These are phyloP conservation scores for Rhypophila decipiens DNA, from an alignment of 495 filamentous ascomycete genomes.

Conservation along the genomic window DNA sequence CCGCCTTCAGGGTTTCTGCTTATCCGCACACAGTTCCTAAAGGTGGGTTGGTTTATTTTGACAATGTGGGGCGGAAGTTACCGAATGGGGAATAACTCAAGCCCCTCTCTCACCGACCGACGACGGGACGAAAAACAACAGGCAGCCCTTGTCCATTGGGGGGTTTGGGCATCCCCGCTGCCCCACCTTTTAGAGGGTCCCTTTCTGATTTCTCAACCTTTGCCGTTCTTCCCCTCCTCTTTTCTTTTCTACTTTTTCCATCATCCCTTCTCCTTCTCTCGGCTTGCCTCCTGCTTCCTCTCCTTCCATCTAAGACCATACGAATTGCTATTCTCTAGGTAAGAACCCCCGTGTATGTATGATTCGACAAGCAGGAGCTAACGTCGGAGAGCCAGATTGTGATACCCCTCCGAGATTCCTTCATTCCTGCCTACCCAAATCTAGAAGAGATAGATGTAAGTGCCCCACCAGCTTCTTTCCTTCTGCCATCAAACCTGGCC, in stretches of 20 bases:
- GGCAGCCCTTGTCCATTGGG: background rate
- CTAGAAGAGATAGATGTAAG: background rate
- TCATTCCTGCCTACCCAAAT: background rate
- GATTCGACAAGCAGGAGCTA: background rate
- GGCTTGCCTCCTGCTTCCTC: background rate
- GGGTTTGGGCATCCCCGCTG: no score
- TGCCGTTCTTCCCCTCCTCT: background rate
- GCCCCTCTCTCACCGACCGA: constrained; percentile 2
- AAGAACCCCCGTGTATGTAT: background rate
- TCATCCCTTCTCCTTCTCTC: background rate
- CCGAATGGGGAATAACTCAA: constrained; percentile 2
- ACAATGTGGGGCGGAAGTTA: background rate
- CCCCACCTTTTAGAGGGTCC: background rate
- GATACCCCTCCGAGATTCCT: background rate
- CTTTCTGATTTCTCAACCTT: background rate
- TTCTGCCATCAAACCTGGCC: background rate
- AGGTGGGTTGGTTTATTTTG: constrained; percentile 1
- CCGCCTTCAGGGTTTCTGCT: no score
- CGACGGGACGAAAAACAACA: no score
- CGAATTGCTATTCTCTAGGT: background rate
- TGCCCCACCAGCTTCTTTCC: background rate
- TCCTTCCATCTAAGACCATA: background rate
- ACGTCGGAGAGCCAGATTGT: background rate
- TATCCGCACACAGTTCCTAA: constrained; percentile 16
- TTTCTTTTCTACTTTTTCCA: background rate